Conservation (phyloP, 1,284 basidiomycete genomes). For the Papiliotrema nemorosa region DNA sequence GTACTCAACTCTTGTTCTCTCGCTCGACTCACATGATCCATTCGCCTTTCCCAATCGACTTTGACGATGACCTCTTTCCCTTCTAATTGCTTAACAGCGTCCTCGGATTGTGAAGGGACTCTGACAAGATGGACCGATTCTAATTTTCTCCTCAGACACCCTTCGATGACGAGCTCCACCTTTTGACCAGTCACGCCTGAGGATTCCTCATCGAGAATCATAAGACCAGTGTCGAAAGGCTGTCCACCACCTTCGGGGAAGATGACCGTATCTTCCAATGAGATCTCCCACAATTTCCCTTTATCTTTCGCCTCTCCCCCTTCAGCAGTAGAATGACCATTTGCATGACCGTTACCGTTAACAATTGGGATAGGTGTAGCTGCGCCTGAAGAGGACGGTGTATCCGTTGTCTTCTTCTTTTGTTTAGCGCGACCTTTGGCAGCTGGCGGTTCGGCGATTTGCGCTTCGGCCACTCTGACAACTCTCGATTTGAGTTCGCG, state of each 20-base stretch:
- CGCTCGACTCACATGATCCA: constrained; percentile 70
- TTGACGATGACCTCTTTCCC: constrained; percentile 60
- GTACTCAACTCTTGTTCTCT: too few species aligned
- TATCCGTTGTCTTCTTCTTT: constrained; percentile 9
- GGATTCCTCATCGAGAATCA: constrained; percentile 47
- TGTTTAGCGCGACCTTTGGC: constrained; percentile 40
- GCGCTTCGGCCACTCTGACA: constrained; percentile 20
- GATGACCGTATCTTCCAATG: constrained; percentile 75
- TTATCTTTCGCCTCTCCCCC: constrained; percentile 1
- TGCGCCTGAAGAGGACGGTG: not conserved
- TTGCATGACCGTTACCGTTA: too few species aligned
- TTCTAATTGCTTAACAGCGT: constrained; percentile 52
- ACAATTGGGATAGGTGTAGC: constrained; percentile 1
- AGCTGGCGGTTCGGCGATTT: constrained; percentile 27
- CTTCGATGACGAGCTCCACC: constrained; percentile 60
- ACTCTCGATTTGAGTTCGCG: constrained; percentile 33
- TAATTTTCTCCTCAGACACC: constrained; percentile 67
- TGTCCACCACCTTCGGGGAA: constrained; percentile 89
- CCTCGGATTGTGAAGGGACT: constrained; percentile 51
- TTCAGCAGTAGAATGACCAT: not conserved
- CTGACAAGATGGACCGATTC: constrained; percentile 74
- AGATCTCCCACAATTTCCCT: constrained; percentile 52
- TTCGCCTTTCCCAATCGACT: constrained; percentile 64
- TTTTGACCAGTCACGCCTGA: constrained; percentile 48
- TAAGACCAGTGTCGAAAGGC: constrained; percentile 68